Base-by-base conservation (phyloP, 768 basidiomycete genomes). In the Fomitopsis pulvina region DNA sequence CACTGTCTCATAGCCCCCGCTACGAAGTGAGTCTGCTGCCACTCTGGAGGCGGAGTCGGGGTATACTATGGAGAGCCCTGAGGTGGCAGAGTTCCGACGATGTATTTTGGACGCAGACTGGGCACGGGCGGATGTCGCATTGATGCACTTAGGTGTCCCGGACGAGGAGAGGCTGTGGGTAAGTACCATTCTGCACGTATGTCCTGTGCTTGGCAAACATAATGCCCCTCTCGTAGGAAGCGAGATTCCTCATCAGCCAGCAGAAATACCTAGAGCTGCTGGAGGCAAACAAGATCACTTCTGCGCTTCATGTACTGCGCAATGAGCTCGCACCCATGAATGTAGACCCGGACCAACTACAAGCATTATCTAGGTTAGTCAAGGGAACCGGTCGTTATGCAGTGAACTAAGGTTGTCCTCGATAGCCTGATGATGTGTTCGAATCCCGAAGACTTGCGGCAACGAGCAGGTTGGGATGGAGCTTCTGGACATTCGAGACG, bases 261-360 rank as follows among this genome's bases (percentile, higher is more conserved):
- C 96, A 99, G 77, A 94, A 96, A 70, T 99, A 96, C 67, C 75
- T 98, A 37, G 96, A 99, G 63, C 73, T 90, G 18, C 73, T 99
- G 44, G 95, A 97, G 61, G 77, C 79, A 3, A 79, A 78, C 59
- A 82, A 84, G 69, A 86, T 82, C 2, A 87, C 87, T 40, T 75
- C 78, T 53, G 96, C 96, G 12, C 69, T 99, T 34, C 78, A 85
- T 48, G 87, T 95, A 7, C 71, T 99, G 43, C 81, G 96, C 41
- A 82, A 85, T 54, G 93, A 96, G 62, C 71, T 99, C 32, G 91
- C 94, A 8, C 87, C 92, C 40, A 64, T 92, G 46, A 80, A 85
- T 53, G 77, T 80, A 34, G 85, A 92, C 62, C 69, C 87, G 16
- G 90, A 93, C 49, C 80, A 87, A 55, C 68, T 98, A 45, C 92